phyloP scores from a whole-genome alignment of 2,329 filamentous ascomycete species.

The Microdochium trichocladiopsis region DNA sequence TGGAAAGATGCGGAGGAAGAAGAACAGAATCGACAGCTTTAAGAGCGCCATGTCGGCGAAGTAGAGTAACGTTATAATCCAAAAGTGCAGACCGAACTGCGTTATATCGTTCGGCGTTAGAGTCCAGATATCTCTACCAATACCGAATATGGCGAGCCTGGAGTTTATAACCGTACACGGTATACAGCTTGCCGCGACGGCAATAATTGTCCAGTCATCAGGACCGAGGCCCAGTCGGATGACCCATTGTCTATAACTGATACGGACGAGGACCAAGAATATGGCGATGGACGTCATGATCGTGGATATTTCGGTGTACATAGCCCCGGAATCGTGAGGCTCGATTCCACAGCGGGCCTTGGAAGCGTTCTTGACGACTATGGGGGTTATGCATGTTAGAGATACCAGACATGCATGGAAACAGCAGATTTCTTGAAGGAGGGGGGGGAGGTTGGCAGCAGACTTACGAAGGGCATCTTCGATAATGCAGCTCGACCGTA shows the following conservation, averaged over 20 bases:
- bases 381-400: neutral
- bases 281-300: constrained; percentile 25
- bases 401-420: neutral
- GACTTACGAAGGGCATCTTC: constrained; percentile 22
- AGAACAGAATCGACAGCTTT: constrained; percentile 32
- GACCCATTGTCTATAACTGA: constrained; percentile 24
- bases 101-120: constrained; percentile 12
- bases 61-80: constrained; percentile 28
- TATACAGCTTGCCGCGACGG: constrained; percentile 17
- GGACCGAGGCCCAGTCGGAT: constrained; percentile 20
- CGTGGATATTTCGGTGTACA: constrained; percentile 25
- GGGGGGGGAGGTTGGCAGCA: too few species aligned
- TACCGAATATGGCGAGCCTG: constrained; percentile 9
- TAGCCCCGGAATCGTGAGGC: constrained; percentile 20
- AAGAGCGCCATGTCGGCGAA: constrained; percentile 27
- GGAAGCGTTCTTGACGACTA: constrained; percentile 11
- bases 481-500: constrained; percentile 17
- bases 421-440: too few species aligned
- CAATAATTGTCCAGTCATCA: constrained; percentile 28
- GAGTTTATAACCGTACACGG: constrained; percentile 19
- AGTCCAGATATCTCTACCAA: constrained; percentile 27
- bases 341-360: constrained; percentile 17
- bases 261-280: constrained; percentile 32
- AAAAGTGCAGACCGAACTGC: constrained; percentile 20
- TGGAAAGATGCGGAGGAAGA: constrained; percentile 35